These are phyloP conservation scores for Pythium oligandrum DNA, from an alignment of 352 stramenopile genomes.

Conservation along the genomic window DNA sequence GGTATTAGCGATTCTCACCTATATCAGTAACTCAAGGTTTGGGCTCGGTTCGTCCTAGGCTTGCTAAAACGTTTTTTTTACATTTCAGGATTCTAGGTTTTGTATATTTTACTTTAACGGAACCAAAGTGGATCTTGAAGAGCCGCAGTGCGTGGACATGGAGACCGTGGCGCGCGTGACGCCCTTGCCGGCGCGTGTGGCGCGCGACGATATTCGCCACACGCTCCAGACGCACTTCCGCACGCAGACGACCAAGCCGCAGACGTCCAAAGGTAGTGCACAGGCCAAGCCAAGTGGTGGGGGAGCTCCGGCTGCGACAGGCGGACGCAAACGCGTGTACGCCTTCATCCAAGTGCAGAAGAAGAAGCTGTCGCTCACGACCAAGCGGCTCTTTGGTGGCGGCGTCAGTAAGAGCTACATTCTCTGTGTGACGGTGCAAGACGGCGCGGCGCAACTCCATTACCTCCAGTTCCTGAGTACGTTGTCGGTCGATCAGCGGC, in stretches of 20 bases:
- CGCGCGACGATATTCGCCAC: constrained; percentile 54
- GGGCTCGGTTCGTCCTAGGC: no score
- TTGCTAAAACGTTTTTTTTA: no score
- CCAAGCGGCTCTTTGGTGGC: constrained; percentile 48
- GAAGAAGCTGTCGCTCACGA: constrained; percentile 41
- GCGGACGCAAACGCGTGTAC: constrained; percentile 39
- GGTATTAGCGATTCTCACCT: no score
- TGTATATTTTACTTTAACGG: no score
- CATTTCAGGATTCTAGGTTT: no score
- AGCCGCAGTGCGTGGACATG: not conserved
- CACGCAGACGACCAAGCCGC: constrained; percentile 23
- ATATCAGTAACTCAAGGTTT: no score
- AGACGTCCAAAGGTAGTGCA: constrained; percentile 1
- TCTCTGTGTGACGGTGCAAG: constrained; percentile 56
- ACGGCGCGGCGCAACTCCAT: constrained; percentile 40
- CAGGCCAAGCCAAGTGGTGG: not conserved
- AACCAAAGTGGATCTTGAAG: no score
- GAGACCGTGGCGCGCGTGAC: not conserved
- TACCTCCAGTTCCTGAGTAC: constrained; percentile 64
- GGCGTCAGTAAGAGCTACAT: constrained; percentile 52
- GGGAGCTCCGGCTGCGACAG: not conserved
- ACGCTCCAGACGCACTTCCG: constrained; percentile 67
- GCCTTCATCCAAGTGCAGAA: constrained; percentile 68
- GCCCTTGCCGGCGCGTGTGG: constrained; percentile 26
- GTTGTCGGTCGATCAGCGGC: constrained; percentile 56